Base-by-base conservation (phyloP, 768 basidiomycete genomes). In the Pisolithus marmoratus region DNA sequence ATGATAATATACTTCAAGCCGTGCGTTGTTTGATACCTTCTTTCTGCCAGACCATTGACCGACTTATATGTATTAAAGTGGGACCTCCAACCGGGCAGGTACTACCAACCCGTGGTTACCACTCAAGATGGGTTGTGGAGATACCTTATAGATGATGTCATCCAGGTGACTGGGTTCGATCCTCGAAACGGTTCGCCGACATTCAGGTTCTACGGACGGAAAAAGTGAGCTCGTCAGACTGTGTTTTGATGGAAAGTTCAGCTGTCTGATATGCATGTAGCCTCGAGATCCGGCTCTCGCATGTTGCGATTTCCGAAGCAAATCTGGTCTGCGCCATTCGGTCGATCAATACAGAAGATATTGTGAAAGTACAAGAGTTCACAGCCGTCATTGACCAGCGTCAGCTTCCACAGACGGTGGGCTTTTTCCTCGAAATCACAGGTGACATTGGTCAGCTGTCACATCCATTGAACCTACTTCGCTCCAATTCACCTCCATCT, bases 381-480 rank as follows among this genome's bases (percentile, higher is more conserved):
- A 54, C 60, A 11, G 37, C 54, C 1, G 26, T 58, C 26, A 4
- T 58, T 5, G 63, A 66, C n/a, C 24, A 53, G n/a, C 55, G 54
- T 19, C 17, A 23, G 5, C 37, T 46, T 5, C 52, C 48, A 2
- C n/a, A 19, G 22, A 51, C 57, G 3, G 31, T 62, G 2, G 54
- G 55, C 7, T 65, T 60, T 38, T 38, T 64, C 23, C 11, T 64
- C 44, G 60, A 58, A 17, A 29, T 50, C 4, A 41, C 40, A 1
- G 56, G 51, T 3, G 44, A 50, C 19, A 37, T 54, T 1, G 62
- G 63, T 60, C 11, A 4, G 53, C 6, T 20, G 11, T 19, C 11
- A 17, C 4, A 15, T 22, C n/a, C 22, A 6, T n/a, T 14, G n/a
- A 0, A 4, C 37, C 3, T n/a, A 5, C n/a, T 6, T 3, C n/a